A percentile compares a stretch with the other conserved stretches of the same genome.
phyloP scores from a whole-genome alignment of 805 yeast genomes.

The Kluyveromyces dobzhanskii region DNA sequence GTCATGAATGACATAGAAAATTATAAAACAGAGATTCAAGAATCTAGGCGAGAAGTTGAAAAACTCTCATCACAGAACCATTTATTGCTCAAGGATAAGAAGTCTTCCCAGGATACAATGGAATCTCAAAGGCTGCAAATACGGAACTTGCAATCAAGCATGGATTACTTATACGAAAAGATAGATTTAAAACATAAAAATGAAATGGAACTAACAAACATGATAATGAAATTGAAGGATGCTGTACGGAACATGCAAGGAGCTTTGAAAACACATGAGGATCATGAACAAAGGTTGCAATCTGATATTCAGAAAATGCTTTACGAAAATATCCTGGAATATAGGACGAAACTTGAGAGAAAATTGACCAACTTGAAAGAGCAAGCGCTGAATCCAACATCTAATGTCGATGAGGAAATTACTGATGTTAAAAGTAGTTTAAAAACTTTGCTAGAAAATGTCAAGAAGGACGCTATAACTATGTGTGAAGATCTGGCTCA shows the following conservation, averaged over 20 bases:
- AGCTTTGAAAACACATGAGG: slow-evolving; percentile 15
- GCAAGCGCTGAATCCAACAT: neutral
- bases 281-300: slow-evolving; percentile 15
- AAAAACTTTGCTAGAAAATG: slow-evolving; percentile 9
- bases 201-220: slow-evolving; percentile 20
- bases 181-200: slow-evolving; percentile 21
- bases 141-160: slow-evolving; percentile 16
- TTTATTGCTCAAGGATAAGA: slow-evolving; percentile 23
- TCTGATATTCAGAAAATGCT: slow-evolving; percentile 16
- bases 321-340: slow-evolving; percentile 16
- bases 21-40: slow-evolving; percentile 42
- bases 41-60: slow-evolving; percentile 35
- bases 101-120: slow-evolving; percentile 19
- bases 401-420: slow-evolving; percentile 11
- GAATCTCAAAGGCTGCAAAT: slow-evolving; percentile 23
- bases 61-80: slow-evolving; percentile 32
- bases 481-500: slow-evolving; percentile 19
- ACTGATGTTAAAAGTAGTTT: slow-evolving; percentile 16
- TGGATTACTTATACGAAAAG: slow-evolving; percentile 19
- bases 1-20: slow-evolving; percentile 41
- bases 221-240: slow-evolving; percentile 15
- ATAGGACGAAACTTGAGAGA: slow-evolving; percentile 12
- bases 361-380: slow-evolving; percentile 13
- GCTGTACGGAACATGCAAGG: slow-evolving; percentile 16
- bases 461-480: slow-evolving; percentile 15